phyloP scores from a whole-genome alignment of 345 rosid genomes.

The sweet orange (Citrus sinensis) region DVS_A1.0 CM039169.1:4511501-4512000 shows the following conservation, averaged over 20 bases:
- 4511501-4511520: neutral
- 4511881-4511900: neutral
- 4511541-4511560: neutral
- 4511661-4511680: neutral
- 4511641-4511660: neutral
- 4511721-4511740: neutral
- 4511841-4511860: neutral
- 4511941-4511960: neutral
- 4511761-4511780: slow-evolving; percentile 25
- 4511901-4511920: neutral
- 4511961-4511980: neutral
- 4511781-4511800: slow-evolving; percentile 37
- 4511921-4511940: neutral
- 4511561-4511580: neutral
- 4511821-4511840: neutral
- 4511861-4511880: neutral
- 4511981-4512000: neutral
- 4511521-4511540: neutral
- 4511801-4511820: slow-evolving; percentile 3
- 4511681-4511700: neutral
- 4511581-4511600: neutral
- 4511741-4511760: slow-evolving; percentile 47
- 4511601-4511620: neutral
- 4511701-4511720: neutral
- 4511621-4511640: neutral